phyloP scores from a whole-genome alignment of 2,329 filamentous ascomycete genomes.

The Sclerotinia subarctica region DNA sequence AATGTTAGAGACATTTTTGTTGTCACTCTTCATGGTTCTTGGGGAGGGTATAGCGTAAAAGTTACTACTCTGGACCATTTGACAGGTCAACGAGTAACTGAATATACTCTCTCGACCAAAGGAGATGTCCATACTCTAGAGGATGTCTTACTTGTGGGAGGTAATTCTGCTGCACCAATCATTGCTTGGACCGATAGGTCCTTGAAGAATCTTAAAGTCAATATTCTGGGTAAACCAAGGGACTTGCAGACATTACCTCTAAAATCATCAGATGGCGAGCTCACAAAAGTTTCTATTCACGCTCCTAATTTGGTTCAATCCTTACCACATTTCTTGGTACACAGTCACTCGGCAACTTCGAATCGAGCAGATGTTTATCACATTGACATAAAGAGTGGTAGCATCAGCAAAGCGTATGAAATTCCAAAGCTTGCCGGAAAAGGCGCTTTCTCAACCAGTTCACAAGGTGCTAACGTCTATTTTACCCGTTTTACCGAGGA shows the following conservation, averaged over 20 bases:
- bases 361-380: slow-evolving; percentile 87
- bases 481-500: slow-evolving; percentile 78
- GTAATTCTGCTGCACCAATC: slow-evolving; percentile 71
- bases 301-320: slow-evolving; percentile 70
- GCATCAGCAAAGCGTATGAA: slow-evolving; percentile 73
- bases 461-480: slow-evolving; percentile 76
- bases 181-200: slow-evolving; percentile 70
- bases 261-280: slow-evolving; percentile 45
- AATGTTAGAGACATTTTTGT: slow-evolving; percentile 71
- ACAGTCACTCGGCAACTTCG: slow-evolving; percentile 65
- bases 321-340: slow-evolving; percentile 78
- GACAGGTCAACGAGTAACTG: slow-evolving; percentile 69
- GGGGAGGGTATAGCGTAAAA: slow-evolving; percentile 72
- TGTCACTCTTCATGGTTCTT: slow-evolving; percentile 67
- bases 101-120: slow-evolving; percentile 70
- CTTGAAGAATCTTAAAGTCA: slow-evolving; percentile 63
- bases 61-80: slow-evolving; percentile 69
- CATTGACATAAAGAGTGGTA: slow-evolving; percentile 66
- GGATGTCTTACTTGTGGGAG: slow-evolving; percentile 71
- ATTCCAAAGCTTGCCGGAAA: slow-evolving; percentile 67
- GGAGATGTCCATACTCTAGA: slow-evolving; percentile 63
- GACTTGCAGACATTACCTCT: slow-evolving; percentile 54
- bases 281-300: slow-evolving; percentile 63
- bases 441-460: slow-evolving; percentile 77
- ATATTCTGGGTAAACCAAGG: slow-evolving; percentile 61